Conservation (phyloP, 306 rosid genomes). For the Sphenostylis stenocarpa region DNA sequence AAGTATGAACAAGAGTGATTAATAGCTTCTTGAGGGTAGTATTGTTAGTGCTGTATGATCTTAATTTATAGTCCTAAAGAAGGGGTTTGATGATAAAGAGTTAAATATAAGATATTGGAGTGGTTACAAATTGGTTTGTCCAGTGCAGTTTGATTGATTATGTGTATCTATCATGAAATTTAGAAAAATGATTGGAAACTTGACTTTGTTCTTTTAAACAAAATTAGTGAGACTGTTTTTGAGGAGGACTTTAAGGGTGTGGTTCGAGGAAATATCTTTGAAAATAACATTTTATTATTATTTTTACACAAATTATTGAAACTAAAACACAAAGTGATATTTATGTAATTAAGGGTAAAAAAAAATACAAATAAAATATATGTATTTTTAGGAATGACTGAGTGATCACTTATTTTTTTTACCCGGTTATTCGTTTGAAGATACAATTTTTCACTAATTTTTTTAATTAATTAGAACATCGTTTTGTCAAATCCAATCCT, state of each 20-base stretch:
- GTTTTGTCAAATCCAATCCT: no score
- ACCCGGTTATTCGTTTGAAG: no score
- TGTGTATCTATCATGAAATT: not conserved
- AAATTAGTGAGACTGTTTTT: not conserved
- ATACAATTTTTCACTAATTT: no score
- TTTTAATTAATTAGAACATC: no score
- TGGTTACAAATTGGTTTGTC: not conserved
- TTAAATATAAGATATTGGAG: not conserved
- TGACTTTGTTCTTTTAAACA: not conserved
- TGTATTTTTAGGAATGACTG: no score
- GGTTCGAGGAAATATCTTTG: not conserved
- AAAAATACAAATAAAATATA: no score
- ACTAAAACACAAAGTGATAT: no score
- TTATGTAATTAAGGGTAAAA: no score
- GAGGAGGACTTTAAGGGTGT: not conserved
- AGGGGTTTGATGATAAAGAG: not conserved
- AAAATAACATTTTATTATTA: not conserved
- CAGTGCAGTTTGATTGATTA: not conserved
- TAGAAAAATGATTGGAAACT: not conserved
- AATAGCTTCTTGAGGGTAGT: not conserved
- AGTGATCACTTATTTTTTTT: no score
- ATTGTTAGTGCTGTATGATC: not conserved
- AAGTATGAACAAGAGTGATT: not conserved
- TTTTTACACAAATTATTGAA: not conserved
- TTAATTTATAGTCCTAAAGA: constrained; percentile 16